phyloP scores from a whole-genome alignment of 257 asterid species.

The Lantana camara region DNA sequence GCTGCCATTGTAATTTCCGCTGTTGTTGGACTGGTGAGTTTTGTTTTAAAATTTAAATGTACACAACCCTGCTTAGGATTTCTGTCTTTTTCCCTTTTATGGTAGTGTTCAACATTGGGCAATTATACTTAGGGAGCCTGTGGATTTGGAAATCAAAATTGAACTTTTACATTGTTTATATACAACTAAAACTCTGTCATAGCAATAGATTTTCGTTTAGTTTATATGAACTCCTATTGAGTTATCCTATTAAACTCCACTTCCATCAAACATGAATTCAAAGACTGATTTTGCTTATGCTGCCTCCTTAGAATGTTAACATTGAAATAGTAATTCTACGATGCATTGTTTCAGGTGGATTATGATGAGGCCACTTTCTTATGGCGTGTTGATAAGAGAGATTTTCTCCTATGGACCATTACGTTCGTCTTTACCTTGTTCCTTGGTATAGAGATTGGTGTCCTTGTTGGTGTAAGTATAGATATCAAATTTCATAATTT shows the following conservation, averaged over 20 bases:
- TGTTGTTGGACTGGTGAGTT: conserved; percentile 94
- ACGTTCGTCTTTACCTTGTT: conserved; percentile 81
- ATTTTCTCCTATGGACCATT: conserved; percentile 88
- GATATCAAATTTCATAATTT: conserved; percentile 16
- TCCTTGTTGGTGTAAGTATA: conserved; percentile 85
- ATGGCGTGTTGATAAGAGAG: conserved; percentile 94
- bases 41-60: conserved; percentile 14
- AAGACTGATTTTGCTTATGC: conserved; percentile 12
- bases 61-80: not conserved
- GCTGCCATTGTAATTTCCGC: conserved; percentile 99
- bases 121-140: not conserved
- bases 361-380: conserved; percentile 89
- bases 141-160: not conserved
- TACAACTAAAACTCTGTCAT: conserved; percentile 3
- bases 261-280: not conserved
- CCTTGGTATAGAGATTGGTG: conserved; percentile 98
- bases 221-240: not conserved
- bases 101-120: not conserved
- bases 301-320: conserved; percentile 1
- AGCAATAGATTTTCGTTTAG: conserved; percentile 9
- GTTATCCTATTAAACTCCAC: conserved; percentile 6
- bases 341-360: conserved; percentile 76
- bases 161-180: not conserved
- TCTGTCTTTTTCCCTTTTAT: not conserved
- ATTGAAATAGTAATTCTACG: conserved; percentile 7